Base-by-base conservation (phyloP, 208 protist species). In the Leishmania arabica region DNA sequence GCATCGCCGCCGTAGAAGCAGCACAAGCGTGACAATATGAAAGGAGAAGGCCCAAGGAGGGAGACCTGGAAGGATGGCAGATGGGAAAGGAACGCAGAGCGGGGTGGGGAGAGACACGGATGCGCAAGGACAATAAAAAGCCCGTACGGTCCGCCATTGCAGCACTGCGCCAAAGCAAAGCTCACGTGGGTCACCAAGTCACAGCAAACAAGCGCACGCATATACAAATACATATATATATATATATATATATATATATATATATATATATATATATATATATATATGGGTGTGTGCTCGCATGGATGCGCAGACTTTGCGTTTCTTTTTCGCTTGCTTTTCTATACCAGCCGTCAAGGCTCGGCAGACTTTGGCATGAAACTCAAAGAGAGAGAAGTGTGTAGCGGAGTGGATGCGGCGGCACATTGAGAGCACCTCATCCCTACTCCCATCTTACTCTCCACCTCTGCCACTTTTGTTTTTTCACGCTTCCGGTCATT, bases 361-460 rank as follows among this genome's bases (percentile, higher is more conserved):
- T 27, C 34, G 2, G 17, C 65, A 34, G 24, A 27, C 58, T 34
- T 27, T 27, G 27, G 1, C 2, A 8, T 31, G 58, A 34, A 64
- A 45, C 65, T 3, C 34, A 70, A 70, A 19, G n/a, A 70, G 31
- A 70, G 65, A 70, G n/a, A 70, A 31, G 58, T 64, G n/a, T 64
- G 24, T 17, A 31, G 58, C 27, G 51, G 17, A 64, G 21, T 31
- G 6, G 3, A 64, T 31, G 58, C 31, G 8, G 58, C 58, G 11
- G 58, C 8, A 64, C 6, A 31, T 17, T 7, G 8, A 9, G 8
- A 34, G 58, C 27, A 64, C 58, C n/a, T 27, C 58, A 17, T 31
- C 19, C 58, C 1, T 31, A 9, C n/a, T 34, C 15, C 27, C 58
- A 34, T 31, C 31, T 37, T 1, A 17, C 15, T 21, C 17, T 54